These are phyloP conservation scores for Botrytis tulipae DNA, from an alignment of 2,329 filamentous ascomycete species.

Conservation along the genomic window DNA sequence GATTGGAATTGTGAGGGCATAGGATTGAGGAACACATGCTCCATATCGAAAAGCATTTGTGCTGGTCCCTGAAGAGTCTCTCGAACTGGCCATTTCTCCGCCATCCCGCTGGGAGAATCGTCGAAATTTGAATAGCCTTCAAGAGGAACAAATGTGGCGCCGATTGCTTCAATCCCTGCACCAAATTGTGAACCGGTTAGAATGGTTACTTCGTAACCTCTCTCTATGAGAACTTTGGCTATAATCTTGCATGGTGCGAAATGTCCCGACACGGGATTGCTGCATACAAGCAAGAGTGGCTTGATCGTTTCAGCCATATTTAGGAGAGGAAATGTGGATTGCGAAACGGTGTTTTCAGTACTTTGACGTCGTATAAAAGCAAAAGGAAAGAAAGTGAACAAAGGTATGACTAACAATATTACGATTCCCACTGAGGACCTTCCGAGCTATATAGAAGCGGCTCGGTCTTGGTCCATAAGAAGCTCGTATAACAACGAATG, in stretches of 20 bases:
- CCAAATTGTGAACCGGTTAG: conserved; percentile 43
- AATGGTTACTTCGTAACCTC: conserved; percentile 45
- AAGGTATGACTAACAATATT: not conserved
- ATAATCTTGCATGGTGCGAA: conserved; percentile 21
- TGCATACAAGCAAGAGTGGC: conserved; percentile 5
- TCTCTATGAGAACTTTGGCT: conserved; percentile 30
- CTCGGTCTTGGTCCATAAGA: not conserved
- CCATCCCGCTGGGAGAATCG: not conserved
- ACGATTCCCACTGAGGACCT: not conserved
- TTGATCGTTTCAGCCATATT: not conserved
- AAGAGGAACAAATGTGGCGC: conserved; percentile 41
- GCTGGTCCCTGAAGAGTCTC: not conserved
- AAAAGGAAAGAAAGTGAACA: not conserved
- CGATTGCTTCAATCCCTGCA: conserved; percentile 39
- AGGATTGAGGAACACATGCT: not conserved
- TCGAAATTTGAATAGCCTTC: conserved; percentile 28
- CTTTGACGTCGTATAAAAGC: not conserved
- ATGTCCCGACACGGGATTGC: conserved; percentile 24
- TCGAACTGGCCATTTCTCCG: not conserved
- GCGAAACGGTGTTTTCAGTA: not conserved
- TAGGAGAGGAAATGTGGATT: not conserved
- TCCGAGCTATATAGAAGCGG: not conserved
- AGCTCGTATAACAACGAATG: not conserved
- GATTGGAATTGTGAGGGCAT: not conserved
- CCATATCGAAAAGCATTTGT: not conserved